Evolutionary conservation across 805 yeast species (phyloP), one percentile per base, ranked within the genome.

Genomic region (Zygoascus bituminiphila): DNA sequence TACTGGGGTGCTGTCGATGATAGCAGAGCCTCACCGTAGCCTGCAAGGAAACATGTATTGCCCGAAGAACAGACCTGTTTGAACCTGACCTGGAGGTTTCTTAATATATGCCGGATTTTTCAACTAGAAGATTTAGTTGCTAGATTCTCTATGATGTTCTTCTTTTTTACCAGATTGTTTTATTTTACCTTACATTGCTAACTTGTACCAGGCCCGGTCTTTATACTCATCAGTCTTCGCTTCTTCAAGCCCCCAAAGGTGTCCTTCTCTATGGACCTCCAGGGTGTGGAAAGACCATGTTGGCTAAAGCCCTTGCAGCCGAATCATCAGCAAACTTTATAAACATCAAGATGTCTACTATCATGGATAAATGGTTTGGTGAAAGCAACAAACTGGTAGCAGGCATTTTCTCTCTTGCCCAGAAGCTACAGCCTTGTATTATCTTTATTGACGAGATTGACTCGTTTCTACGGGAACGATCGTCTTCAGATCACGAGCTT

Each of bases 291-390:
- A 93, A 93, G 60, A 93, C 98, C 0, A 83, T 96, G 39, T 81
- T 91, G 57, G 98, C 97, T 8, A 91, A 89, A 65, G 97, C 97
- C 0, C 75, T 91, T 35, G 98, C 98, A 1, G 76, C 79, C 48
- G 96, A 89, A 64, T 82, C 94, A 55, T 88, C 87, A 0, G 98
- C 98, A 0, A 88, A 82, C 57, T 91, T 91, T 67, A 76, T 91
- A 44, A 88, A 89, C 58, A 84, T 91, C 45, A 76, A 95, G 64
- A 85, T 91, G 94, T 88, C 96, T 22, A 81, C 91, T 2, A 79
- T 91, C 15, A 85, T 89, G 91, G 96, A 93, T 67, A 91, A 91
- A 66, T 91, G 96, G 95, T 91, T 87, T 62, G 98, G 98, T 14
- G 98, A 91, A 66, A 80, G 91, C 24, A 91, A 93, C 65, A 93